Evolutionary conservation across 495 filamentous ascomycete species (phyloP).

Genomic region (Hypoxylon fragiforme): DNA sequence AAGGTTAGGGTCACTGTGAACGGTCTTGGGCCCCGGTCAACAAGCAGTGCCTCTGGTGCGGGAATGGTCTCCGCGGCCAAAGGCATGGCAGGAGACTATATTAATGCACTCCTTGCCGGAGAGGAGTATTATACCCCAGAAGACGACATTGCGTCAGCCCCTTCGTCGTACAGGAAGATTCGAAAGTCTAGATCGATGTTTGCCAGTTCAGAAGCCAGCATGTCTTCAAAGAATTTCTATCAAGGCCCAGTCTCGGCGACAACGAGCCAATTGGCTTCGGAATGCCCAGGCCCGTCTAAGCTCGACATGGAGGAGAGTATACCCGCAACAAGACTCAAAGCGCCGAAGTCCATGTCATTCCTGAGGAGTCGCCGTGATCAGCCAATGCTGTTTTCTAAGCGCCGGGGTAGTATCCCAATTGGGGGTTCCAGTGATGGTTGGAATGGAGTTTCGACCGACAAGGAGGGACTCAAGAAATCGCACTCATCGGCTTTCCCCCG

Average conservation of each 20-base stretch:
- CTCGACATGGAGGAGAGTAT: not conserved
- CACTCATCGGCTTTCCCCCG: constrained; percentile 55
- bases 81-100: constrained; percentile 40
- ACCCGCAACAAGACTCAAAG: constrained; percentile 30
- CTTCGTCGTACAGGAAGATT: constrained; percentile 75
- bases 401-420: constrained; percentile 17
- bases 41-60: constrained; percentile 39
- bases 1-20: not conserved
- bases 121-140: constrained; percentile 59
- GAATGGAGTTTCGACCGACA: not conserved
- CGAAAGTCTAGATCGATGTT: constrained; percentile 77
- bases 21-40: constrained; percentile 17
- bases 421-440: not conserved
- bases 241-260: constrained; percentile 30
- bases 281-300: not conserved
- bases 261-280: constrained; percentile 37
- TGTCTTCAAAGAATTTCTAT: constrained; percentile 3
- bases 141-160: constrained; percentile 63
- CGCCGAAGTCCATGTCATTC: constrained; percentile 67
- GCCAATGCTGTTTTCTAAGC: constrained; percentile 19
- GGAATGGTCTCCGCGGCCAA: constrained; percentile 41
- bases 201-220: constrained; percentile 48
- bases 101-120: constrained; percentile 40
- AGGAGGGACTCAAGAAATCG: constrained; percentile 28
- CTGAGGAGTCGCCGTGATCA: constrained; percentile 46